Percentiles rank a stretch among this genome's conserved stretches.
These are phyloP conservation scores for Hortiboletus flavorubellus DNA, from an alignment of 768 basidiomycete genomes.

Conservation along the genomic window DNA sequence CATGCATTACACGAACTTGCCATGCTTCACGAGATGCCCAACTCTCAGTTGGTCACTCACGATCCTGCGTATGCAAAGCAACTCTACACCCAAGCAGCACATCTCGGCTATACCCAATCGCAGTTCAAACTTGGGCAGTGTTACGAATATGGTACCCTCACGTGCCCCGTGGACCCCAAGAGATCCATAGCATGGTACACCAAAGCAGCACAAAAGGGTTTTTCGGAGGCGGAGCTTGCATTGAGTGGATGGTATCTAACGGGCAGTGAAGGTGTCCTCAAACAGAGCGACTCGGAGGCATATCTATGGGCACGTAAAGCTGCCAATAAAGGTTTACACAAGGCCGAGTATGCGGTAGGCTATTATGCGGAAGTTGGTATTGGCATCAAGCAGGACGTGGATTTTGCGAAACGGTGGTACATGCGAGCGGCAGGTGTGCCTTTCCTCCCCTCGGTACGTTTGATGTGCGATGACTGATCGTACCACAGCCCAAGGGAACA, in stretches of 20 bases:
- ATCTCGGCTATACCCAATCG: conserved; percentile 88
- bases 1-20: conserved; percentile 98
- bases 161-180: conserved; percentile 89
- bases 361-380: conserved; percentile 99
- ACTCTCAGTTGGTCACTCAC: conserved; percentile 64
- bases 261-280: conserved; percentile 90
- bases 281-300: conserved; percentile 98
- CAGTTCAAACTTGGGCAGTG: conserved; percentile 96
- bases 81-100: conserved; percentile 86
- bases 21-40: conserved; percentile 71
- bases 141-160: conserved; percentile 87
- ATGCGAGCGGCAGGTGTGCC: conserved; percentile 95
- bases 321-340: conserved; percentile 93
- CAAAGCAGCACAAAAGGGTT: conserved; percentile 95
- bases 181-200: conserved; percentile 99
- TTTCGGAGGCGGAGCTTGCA: conserved; percentile 92
- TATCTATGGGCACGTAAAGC: conserved; percentile 96
- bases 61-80: conserved; percentile 83
- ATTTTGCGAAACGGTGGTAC: conserved; percentile 97
- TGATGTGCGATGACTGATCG: not conserved
- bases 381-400: conserved; percentile 93
- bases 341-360: conserved; percentile 98
- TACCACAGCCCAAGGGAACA: conserved; percentile 88
- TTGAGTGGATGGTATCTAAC: conserved; percentile 99
- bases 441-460: not conserved